Percentiles rank a stretch among this genome's conserved stretches.
phyloP scores from a whole-genome alignment of 2,329 filamentous ascomycete genomes.

The Coniochaeta pulveracea region DNA sequence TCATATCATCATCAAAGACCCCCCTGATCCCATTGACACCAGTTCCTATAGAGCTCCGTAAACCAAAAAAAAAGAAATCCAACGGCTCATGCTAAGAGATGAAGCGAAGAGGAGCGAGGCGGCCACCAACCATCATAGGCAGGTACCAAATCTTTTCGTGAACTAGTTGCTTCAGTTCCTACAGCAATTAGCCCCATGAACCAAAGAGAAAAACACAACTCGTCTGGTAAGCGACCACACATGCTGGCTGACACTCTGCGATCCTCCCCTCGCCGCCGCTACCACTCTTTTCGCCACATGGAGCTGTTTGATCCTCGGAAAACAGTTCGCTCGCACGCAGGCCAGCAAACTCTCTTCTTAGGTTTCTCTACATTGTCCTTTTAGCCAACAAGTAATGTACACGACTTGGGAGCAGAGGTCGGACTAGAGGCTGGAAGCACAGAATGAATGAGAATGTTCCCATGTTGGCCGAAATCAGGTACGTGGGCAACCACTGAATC shows the following conservation, averaged over 20 bases:
- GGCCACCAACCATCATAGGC: too few relatives aligned
- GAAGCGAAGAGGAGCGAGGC: too few relatives aligned
- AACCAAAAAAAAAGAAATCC: too few relatives aligned
- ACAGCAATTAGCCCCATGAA: conserved; percentile 17
- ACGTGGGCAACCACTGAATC: too few relatives aligned
- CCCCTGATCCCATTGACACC: too few relatives aligned
- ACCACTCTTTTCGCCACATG: background rate
- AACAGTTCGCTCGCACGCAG: background rate
- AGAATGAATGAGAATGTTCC: conserved; percentile 1
- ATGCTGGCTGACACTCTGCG: too few relatives aligned
- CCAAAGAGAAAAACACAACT: conserved; percentile 1
- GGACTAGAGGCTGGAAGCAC: conserved; percentile 3
- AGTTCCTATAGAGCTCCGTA: too few relatives aligned
- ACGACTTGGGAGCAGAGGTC: conserved; percentile 1
- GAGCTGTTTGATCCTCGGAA: background rate
- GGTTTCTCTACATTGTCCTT: conserved; percentile 5
- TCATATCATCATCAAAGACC: too few relatives aligned
- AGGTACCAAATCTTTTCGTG: too few relatives aligned
- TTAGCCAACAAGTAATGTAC: conserved; percentile 3
- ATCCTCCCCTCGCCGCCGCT: background rate
- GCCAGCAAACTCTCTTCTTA: background rate
- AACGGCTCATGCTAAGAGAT: too few relatives aligned
- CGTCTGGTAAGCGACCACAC: too few relatives aligned
- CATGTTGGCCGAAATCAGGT: too few relatives aligned
- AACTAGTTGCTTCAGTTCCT: conserved; percentile 18